These are phyloP conservation scores for Pisolithus tinctorius DNA, from an alignment of 768 basidiomycete species.

Conservation along the genomic window DNA sequence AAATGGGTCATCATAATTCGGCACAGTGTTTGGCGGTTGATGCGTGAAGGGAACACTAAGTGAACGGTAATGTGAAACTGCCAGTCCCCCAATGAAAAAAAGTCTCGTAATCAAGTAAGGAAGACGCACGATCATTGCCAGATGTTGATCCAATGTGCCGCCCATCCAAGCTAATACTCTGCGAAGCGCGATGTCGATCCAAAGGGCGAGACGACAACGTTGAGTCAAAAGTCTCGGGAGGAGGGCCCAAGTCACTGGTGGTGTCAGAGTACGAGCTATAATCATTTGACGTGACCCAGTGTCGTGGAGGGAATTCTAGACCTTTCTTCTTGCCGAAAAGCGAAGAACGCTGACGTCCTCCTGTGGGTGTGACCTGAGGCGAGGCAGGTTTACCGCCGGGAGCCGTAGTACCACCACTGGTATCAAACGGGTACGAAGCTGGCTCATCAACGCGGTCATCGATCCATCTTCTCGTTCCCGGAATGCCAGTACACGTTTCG, in stretches of 20 bases:
- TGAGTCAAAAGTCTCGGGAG: conserved; percentile 17
- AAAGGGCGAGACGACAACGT: conserved; percentile 14
- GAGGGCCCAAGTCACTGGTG: conserved; percentile 15
- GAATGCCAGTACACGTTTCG: conserved; percentile 62
- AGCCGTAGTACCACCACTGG: conserved; percentile 3
- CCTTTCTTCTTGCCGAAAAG: conserved; percentile 40
- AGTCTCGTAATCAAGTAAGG: conserved; percentile 32
- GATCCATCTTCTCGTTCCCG: conserved; percentile 64
- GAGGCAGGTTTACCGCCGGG: conserved; percentile 13
- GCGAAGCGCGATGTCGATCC: conserved; percentile 16
- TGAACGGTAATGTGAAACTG: conserved; percentile 28
- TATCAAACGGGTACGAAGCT: conserved; percentile 48
- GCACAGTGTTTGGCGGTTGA: conserved; percentile 4
- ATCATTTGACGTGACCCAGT: conserved; percentile 50
- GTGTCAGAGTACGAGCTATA: conserved; percentile 51
- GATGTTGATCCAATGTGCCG: no score
- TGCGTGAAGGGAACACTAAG: conserved; percentile 23
- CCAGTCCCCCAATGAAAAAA: conserved; percentile 25
- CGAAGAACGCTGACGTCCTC: conserved; percentile 20
- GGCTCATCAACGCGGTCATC: conserved; percentile 38
- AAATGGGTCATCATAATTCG: conserved; percentile 23
- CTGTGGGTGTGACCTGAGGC: conserved; percentile 26
- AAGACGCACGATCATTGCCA: conserved; percentile 24
- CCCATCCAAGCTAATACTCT: conserved; percentile 11
- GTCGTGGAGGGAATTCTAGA: conserved; percentile 51